Conservation (phyloP, 345 rosid species). For the Lenwebbia sp. region DNA sequence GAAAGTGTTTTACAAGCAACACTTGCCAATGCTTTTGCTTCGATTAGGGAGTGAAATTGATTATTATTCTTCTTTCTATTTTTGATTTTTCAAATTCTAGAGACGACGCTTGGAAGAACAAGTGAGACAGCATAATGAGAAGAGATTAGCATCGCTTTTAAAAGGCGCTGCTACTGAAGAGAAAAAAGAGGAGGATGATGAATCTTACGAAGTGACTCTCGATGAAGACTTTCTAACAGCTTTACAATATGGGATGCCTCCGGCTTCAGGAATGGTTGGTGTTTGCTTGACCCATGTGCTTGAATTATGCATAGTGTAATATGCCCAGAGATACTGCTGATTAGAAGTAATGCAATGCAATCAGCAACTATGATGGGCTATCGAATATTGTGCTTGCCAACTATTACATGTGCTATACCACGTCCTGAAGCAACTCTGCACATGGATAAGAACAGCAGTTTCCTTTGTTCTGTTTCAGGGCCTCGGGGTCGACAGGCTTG, state of each 20-base stretch:
- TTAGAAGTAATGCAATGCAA: not conserved
- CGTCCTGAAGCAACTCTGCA: not conserved
- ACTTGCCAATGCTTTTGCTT: not conserved
- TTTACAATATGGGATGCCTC: constrained; percentile 97
- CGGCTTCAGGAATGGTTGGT: constrained; percentile 93
- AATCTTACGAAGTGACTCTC: constrained; percentile 72
- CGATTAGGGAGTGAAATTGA: not conserved
- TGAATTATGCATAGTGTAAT: not conserved
- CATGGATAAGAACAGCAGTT: not conserved
- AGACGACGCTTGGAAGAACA: constrained; percentile 88
- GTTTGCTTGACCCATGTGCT: not conserved
- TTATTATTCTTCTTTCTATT: not conserved
- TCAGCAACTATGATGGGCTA: not conserved
- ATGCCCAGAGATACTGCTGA: not conserved
- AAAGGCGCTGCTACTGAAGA: constrained; percentile 15
- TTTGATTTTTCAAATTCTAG: constrained; percentile 13
- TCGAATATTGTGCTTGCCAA: not conserved
- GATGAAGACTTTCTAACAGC: constrained; percentile 96
- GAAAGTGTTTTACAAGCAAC: not conserved
- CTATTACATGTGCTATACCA: not conserved
- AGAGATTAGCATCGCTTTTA: constrained; percentile 37
- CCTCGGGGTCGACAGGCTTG: constrained; percentile 86
- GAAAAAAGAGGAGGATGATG: constrained; percentile 46
- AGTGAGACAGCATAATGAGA: constrained; percentile 80
- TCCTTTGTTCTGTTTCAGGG: constrained; percentile 34